phyloP scores from a whole-genome alignment of 768 basidiomycete genomes.

The Mycena latifolia region DNA sequence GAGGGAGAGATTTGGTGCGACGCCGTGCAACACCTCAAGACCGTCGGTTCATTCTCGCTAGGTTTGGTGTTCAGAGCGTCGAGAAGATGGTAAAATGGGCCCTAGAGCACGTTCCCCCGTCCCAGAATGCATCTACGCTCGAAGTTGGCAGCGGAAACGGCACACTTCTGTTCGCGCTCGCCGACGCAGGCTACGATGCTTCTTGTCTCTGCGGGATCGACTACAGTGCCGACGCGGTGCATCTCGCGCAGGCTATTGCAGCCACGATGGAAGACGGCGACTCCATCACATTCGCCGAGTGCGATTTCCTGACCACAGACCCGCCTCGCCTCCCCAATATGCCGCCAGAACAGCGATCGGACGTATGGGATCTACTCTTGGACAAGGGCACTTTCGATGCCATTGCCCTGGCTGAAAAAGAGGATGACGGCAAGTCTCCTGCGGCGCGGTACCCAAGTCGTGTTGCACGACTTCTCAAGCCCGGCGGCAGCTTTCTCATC shows the following conservation, averaged over 20 bases:
- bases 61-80: constrained; percentile 85
- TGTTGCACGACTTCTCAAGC: constrained; percentile 67
- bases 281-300: constrained; percentile 65
- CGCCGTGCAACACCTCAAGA: neutral
- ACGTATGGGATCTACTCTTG: constrained; percentile 78
- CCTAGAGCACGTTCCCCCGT: constrained; percentile 63
- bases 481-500: constrained; percentile 80
- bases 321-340: constrained; percentile 51
- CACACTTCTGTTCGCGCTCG: constrained; percentile 76
- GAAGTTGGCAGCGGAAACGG: constrained; percentile 90
- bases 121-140: constrained; percentile 63
- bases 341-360: constrained; percentile 36
- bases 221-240: constrained; percentile 80
- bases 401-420: constrained; percentile 77
- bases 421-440: constrained; percentile 64
- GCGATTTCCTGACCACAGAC: constrained; percentile 74
- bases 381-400: constrained; percentile 95
- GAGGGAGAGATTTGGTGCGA: constrained; percentile 87
- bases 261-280: constrained; percentile 48
- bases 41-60: constrained; percentile 41
- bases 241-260: constrained; percentile 71
- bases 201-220: constrained; percentile 74
- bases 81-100: constrained; percentile 88
- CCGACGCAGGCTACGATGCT: constrained; percentile 72
- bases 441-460: constrained; percentile 71